phyloP scores from a whole-genome alignment of 2,329 filamentous ascomycete species.

The Penicillium expansum region DNA sequence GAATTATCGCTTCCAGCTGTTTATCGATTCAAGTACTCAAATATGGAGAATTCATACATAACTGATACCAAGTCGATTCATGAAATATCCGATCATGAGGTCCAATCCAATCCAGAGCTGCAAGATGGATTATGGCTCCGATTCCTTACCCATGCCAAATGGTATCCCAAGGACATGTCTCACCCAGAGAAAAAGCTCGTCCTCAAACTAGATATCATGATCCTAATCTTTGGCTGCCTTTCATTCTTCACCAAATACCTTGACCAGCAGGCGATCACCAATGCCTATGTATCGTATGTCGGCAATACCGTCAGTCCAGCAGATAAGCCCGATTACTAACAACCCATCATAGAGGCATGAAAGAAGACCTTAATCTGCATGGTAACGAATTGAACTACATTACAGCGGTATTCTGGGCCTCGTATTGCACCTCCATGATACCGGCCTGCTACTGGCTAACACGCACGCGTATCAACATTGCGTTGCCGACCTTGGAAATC shows the following conservation, averaged over 20 bases:
- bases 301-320: not conserved
- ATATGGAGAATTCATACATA: not conserved
- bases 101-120: not conserved
- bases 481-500: conserved; percentile 20
- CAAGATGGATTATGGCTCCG: conserved; percentile 14
- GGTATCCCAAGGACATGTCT: conserved; percentile 17
- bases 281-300: conserved; percentile 39
- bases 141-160: conserved; percentile 11
- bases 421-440: conserved; percentile 44
- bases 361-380: conserved; percentile 23
- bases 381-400: conserved; percentile 32
- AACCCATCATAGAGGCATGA: conserved; percentile 19
- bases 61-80: not conserved
- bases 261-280: conserved; percentile 47
- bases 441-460: conserved; percentile 43
- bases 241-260: conserved; percentile 49
- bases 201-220: conserved; percentile 50
- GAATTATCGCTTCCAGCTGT: not conserved
- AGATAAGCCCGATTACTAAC: not conserved
- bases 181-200: conserved; percentile 44
- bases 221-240: conserved; percentile 44
- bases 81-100: not conserved
- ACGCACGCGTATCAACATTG: conserved; percentile 23
- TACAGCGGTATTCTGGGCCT: conserved; percentile 32
- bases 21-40: not conserved